Evolutionary conservation across 202 grass and related monocot genomes (phyloP).

Genomic region (Miscanthus sacchariflorus): DNA sequence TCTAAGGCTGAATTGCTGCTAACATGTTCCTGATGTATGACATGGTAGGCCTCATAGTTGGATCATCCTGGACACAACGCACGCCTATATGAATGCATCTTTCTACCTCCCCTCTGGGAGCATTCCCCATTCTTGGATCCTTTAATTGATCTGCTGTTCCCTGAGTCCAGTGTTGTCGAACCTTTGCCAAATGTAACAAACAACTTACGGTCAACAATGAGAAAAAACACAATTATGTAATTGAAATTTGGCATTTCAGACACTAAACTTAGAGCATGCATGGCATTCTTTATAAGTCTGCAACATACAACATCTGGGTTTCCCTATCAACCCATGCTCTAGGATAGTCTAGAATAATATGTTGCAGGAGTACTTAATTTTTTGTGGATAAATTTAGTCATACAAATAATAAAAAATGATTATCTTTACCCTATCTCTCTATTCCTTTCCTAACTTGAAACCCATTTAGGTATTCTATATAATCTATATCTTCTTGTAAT

Average conservation of each 20-base stretch:
- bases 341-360: too few species aligned
- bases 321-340: too few species aligned
- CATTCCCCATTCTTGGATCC: conserved; percentile 28
- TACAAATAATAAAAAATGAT: too few species aligned
- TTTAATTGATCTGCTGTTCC: neutral
- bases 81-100: conserved; percentile 7
- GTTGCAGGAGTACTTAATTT: too few species aligned
- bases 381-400: too few species aligned
- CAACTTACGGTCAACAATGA: neutral
- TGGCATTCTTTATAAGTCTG: neutral
- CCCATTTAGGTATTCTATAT: too few species aligned
- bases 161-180: conserved; percentile 26
- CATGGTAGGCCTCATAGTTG: neutral
- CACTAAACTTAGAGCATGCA: neutral
- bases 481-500: too few species aligned
- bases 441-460: too few species aligned
- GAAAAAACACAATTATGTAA: neutral
- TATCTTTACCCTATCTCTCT: too few species aligned
- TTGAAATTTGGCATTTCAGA: neutral
- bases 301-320: too few species aligned
- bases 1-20: neutral
- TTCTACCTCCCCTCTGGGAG: conserved; percentile 2
- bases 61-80: conserved; percentile 24
- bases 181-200: neutral
- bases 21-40: conserved; percentile 4